Evolutionary conservation across 306 rosid genomes (phyloP), one percentile per base, ranked within the genome.

Genomic region (Prosopis cineraria): DNA sequence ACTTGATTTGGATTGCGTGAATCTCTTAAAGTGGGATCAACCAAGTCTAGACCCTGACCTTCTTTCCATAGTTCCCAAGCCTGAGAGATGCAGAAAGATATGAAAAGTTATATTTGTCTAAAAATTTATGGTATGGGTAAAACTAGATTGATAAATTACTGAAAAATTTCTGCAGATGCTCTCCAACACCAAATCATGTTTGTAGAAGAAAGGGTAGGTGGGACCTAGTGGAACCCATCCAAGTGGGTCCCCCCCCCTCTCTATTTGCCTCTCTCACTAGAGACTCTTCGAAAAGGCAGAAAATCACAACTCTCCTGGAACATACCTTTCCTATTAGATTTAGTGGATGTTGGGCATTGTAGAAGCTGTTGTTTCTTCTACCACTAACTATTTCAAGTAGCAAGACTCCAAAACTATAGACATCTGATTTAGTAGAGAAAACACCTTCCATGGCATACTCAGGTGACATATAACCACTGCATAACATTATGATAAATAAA

Each of bases 401-500:
- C 13, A 84, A 24, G 25, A 84, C 79, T 10, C 82, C 77, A 72
- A 76, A 83, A 31, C 69, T 14, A 48, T 64, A 80, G 16, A 72
- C 64, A 3, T 80, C 77, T 0, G 73, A 76, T 66, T 84, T 84
- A 33, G 52, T 2, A 0, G 87, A 84, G 45, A 84, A 73, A 76
- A 72, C 47, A 31, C 87, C 79, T 34, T 41, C 43, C 69, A 80
- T 80, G 17, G 62, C 81, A 79, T 79, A 55, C 16, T 55, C 31
- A 9, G 62, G 62, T 20, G 62, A 55, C 62, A 55, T 55, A 31
- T 55, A 55, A 12, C 84, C 84, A 22, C 81, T 83, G 45, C 56
- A 74, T 4, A 29, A 78, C 14, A 20, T 17, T 6, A 30, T 16
- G 8, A 43, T 2, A 16, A 8, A 40, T 7, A 72, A 5, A 30